A percentile compares a stretch with the other conserved stretches of the same genome.
Conservation (phyloP, 2,329 filamentous ascomycete species). For the Leptoxyphium fumago region DNA sequence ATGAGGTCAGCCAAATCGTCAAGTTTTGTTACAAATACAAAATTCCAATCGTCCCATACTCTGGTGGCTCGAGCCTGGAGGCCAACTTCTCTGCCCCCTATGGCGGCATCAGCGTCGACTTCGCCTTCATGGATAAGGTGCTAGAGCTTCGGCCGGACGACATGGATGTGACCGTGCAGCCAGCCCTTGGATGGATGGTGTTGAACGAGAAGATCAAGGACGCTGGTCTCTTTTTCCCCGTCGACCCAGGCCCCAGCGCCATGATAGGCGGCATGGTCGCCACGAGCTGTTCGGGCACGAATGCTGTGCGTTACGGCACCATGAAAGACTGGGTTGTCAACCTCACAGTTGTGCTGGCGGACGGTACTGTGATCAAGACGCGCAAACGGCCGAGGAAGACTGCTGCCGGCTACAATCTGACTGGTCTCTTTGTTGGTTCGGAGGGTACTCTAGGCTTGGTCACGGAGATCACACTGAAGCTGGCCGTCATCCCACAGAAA, state of each 20-base stretch:
- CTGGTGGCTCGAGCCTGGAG: constrained; percentile 73
- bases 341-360: constrained; percentile 63
- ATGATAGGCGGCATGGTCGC: constrained; percentile 76
- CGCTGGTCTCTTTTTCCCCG: constrained; percentile 74
- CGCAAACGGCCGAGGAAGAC: constrained; percentile 61
- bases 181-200: constrained; percentile 82
- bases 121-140: constrained; percentile 73
- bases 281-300: constrained; percentile 60
- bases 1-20: constrained; percentile 49
- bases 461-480: constrained; percentile 69
- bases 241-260: constrained; percentile 65
- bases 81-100: constrained; percentile 80
- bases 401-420: constrained; percentile 72
- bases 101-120: constrained; percentile 81
- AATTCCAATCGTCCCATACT: constrained; percentile 73
- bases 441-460: constrained; percentile 71
- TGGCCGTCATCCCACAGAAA: constrained; percentile 61
- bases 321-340: constrained; percentile 86
- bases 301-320: constrained; percentile 66
- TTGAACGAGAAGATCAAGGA: constrained; percentile 62
- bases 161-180: constrained; percentile 87
- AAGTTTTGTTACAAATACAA: constrained; percentile 63
- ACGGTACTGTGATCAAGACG: constrained; percentile 68
- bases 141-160: constrained; percentile 68
- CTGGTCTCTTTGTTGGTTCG: constrained; percentile 63